Percentiles rank a stretch among this genome's conserved stretches.
Conservation (phyloP, 2,329 filamentous ascomycete species). For the Sarocladium brachiariae region DNA sequence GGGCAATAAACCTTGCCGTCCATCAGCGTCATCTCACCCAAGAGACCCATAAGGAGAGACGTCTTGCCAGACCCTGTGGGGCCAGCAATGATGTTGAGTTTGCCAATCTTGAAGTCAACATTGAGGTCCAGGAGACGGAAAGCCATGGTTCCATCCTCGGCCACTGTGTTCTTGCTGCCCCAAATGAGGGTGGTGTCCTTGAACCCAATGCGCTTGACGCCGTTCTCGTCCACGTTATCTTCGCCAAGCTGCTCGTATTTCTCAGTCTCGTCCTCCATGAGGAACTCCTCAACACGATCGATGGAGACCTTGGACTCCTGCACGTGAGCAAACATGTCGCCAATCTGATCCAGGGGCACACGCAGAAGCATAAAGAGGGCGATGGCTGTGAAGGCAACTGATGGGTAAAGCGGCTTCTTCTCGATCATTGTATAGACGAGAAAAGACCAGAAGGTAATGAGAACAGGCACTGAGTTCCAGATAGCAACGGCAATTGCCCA, state of each 20-base stretch:
- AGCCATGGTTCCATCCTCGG: conserved; percentile 60
- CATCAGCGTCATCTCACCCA: conserved; percentile 91
- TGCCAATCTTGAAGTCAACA: conserved; percentile 74
- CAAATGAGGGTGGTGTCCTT: conserved; percentile 80
- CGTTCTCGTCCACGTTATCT: conserved; percentile 61
- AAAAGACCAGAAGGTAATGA: conserved; percentile 97
- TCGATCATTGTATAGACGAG: conserved; percentile 87
- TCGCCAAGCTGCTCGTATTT: conserved; percentile 82
- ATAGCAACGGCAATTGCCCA: conserved; percentile 90
- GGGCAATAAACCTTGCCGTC: conserved; percentile 78
- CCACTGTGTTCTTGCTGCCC: conserved; percentile 62
- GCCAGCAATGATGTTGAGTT: conserved; percentile 87
- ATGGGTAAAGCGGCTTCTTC: conserved; percentile 81
- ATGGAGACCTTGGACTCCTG: conserved; percentile 96
- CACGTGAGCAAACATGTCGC: conserved; percentile 97
- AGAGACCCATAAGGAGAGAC: conserved; percentile 86
- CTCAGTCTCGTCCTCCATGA: conserved; percentile 89
- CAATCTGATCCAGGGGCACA: conserved; percentile 88
- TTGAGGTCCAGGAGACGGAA: conserved; percentile 81
- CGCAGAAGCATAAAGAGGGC: conserved; percentile 92
- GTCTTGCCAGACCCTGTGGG: conserved; percentile 95
- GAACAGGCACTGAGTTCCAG: conserved; percentile 90
- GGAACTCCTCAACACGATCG: conserved; percentile 90
- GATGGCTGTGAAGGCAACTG: conserved; percentile 89
- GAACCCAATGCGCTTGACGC: conserved; percentile 75